Conservation (phyloP, 2,329 filamentous ascomycete genomes). For the Venturia aucupariae region DNA sequence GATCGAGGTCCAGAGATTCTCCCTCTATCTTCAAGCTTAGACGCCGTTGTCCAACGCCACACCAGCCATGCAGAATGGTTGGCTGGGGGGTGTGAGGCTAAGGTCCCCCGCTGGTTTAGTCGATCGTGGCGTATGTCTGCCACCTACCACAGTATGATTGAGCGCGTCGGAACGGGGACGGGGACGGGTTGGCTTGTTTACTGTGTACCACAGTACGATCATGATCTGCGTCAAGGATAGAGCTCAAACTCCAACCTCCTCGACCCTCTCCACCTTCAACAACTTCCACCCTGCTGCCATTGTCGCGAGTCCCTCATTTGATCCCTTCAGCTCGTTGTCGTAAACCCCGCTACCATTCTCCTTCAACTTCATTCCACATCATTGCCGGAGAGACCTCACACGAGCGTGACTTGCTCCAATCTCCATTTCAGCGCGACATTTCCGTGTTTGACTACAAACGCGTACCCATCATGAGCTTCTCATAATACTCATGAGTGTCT, state of each 20-base stretch:
- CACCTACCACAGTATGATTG: neutral
- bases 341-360: neutral
- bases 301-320: neutral
- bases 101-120: neutral
- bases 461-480: neutral
- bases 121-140: neutral
- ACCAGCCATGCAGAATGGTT: neutral
- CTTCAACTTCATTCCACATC: neutral
- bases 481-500: neutral
- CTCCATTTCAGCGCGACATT: neutral
- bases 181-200: neutral
- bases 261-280: neutral
- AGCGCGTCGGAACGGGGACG: neutral
- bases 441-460: neutral
- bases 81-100: neutral
- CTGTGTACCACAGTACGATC: neutral
- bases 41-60: neutral
- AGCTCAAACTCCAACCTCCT: neutral
- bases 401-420: neutral
- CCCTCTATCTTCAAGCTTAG: neutral
- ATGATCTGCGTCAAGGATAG: conserved; percentile 4
- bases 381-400: neutral
- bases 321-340: neutral
- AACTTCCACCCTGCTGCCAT: neutral
- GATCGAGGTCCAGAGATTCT: neutral